Percentiles rank a stretch among this genome's conserved stretches.
Evolutionary conservation across 2,329 filamentous ascomycete genomes (phyloP).

Genomic region (Hymenotorrendiella dingleyae): DNA sequence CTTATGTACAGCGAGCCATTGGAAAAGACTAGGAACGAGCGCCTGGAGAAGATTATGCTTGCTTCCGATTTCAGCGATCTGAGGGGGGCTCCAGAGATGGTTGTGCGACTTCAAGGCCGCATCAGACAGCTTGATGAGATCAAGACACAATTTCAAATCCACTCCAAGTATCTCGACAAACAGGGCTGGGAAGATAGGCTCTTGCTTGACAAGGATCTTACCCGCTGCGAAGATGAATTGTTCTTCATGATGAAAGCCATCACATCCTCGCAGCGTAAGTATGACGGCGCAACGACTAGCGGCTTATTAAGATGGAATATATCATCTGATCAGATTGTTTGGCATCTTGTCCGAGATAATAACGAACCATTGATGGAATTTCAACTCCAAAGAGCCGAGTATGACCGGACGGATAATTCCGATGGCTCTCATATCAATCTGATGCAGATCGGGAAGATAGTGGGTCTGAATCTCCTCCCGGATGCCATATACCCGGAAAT

Average conservation of each 20-base stretch:
- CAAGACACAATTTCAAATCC: conserved; percentile 91
- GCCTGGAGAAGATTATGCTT: conserved; percentile 96
- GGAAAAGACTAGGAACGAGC: conserved; percentile 94
- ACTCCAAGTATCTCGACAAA: conserved; percentile 79
- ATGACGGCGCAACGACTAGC: conserved; percentile 67
- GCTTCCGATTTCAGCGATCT: conserved; percentile 98
- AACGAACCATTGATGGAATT: conserved; percentile 87
- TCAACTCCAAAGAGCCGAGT: conserved; percentile 84
- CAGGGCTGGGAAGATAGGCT: conserved; percentile 89
- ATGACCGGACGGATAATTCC: conserved; percentile 92
- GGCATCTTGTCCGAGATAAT: conserved; percentile 87
- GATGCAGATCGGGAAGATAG: conserved; percentile 80
- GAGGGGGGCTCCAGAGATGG: conserved; percentile 87
- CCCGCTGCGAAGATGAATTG: conserved; percentile 87
- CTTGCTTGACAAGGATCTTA: conserved; percentile 81
- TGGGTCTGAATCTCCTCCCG: conserved; percentile 82
- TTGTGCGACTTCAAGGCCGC: conserved; percentile 82
- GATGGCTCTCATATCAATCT: conserved; percentile 95
- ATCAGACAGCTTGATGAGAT: conserved; percentile 94
- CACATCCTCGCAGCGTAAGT: conserved; percentile 87
- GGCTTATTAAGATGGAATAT: conserved; percentile 89
- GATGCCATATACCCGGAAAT: conserved; percentile 95
- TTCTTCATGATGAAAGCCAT: conserved; percentile 99
- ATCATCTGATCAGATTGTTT: conserved; percentile 90
- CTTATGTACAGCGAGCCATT: conserved; percentile 93